These are phyloP conservation scores for Opeltia flavorubescens DNA, from an alignment of 495 filamentous ascomycete species.

Conservation along the genomic window DNA sequence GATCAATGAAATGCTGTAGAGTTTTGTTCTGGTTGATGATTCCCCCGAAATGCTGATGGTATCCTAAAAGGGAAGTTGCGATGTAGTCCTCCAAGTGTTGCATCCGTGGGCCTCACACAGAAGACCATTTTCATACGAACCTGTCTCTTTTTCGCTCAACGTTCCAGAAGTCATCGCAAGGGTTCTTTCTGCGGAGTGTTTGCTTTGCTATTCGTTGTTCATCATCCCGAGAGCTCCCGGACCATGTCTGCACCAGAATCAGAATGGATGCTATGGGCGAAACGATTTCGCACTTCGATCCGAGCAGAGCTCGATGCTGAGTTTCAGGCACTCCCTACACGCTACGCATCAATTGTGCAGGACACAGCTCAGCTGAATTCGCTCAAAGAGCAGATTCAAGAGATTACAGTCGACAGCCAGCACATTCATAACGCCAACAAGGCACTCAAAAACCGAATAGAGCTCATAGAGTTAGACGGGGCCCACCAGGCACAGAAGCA, in stretches of 20 bases:
- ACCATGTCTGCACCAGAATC: conserved; percentile 6
- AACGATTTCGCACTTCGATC: conserved; percentile 1
- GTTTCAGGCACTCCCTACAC: not conserved
- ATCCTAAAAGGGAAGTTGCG: too few species aligned
- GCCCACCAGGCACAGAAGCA: not conserved
- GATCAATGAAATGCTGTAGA: conserved; percentile 8
- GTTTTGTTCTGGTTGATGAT: not conserved
- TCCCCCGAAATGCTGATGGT: too few species aligned
- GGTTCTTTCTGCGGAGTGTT: too few species aligned
- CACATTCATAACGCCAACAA: conserved; percentile 11
- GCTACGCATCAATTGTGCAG: not conserved
- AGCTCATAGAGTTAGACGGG: conserved; percentile 4
- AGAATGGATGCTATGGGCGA: conserved; percentile 13
- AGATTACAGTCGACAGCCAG: conserved; percentile 3
- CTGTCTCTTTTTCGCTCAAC: too few species aligned
- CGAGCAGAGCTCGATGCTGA: not conserved
- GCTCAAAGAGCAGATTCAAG: conserved; percentile 7
- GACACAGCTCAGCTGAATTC: conserved; percentile 5
- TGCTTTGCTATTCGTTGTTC: too few species aligned
- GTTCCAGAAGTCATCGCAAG: too few species aligned
- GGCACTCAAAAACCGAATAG: conserved; percentile 3
- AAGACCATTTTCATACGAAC: too few species aligned
- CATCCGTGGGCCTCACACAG: too few species aligned
- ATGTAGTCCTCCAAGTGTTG: too few species aligned
- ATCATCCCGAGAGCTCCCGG: not conserved